A percentile compares a stretch with the other conserved stretches of the same genome.
These are phyloP conservation scores for Pichia norvegensis DNA, from an alignment of 1,139 yeast genomes.

Conservation along the genomic window DNA sequence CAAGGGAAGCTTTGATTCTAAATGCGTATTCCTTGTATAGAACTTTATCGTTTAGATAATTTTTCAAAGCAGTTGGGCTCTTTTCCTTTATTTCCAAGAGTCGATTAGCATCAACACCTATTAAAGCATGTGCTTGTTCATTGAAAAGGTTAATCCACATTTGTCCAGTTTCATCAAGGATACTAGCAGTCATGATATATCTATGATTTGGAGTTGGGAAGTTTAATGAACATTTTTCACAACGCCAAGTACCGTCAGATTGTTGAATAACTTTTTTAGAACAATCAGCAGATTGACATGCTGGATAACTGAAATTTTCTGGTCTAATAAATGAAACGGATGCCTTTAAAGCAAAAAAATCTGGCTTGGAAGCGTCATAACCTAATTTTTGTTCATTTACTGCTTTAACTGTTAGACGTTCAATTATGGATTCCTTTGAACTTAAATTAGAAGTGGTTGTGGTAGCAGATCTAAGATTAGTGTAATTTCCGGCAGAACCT, in stretches of 20 bases:
- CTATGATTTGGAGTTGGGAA: slow-evolving; percentile 68
- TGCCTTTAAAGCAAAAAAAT: slow-evolving; percentile 69
- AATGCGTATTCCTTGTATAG: slow-evolving; percentile 66
- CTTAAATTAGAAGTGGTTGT: slow-evolving; percentile 27
- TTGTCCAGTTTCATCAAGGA: slow-evolving; percentile 75
- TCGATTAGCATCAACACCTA: slow-evolving; percentile 67
- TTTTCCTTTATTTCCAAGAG: slow-evolving; percentile 42
- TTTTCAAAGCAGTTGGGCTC: slow-evolving; percentile 40
- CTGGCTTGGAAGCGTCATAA: slow-evolving; percentile 60
- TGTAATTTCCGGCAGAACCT: slow-evolving; percentile 58
- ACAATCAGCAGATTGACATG: slow-evolving; percentile 74
- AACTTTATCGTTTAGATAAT: slow-evolving; percentile 40
- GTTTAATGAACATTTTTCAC: slow-evolving; percentile 79
- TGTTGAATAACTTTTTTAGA: slow-evolving; percentile 75
- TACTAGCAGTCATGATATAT: slow-evolving; percentile 63
- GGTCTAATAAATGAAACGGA: slow-evolving; percentile 63
- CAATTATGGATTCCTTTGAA: slow-evolving; percentile 24
- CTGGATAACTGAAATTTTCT: slow-evolving; percentile 80
- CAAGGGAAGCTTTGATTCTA: slow-evolving; percentile 76
- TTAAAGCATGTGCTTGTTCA: slow-evolving; percentile 63
- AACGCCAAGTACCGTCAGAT: slow-evolving; percentile 76
- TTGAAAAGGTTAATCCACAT: slow-evolving; percentile 86
- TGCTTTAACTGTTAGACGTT: slow-evolving; percentile 59
- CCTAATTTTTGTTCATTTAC: slow-evolving; percentile 70
- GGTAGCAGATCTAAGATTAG: slow-evolving; percentile 44